phyloP scores from a whole-genome alignment of 73 alveolate genomes.

The Symbiodinium natans region DNA sequence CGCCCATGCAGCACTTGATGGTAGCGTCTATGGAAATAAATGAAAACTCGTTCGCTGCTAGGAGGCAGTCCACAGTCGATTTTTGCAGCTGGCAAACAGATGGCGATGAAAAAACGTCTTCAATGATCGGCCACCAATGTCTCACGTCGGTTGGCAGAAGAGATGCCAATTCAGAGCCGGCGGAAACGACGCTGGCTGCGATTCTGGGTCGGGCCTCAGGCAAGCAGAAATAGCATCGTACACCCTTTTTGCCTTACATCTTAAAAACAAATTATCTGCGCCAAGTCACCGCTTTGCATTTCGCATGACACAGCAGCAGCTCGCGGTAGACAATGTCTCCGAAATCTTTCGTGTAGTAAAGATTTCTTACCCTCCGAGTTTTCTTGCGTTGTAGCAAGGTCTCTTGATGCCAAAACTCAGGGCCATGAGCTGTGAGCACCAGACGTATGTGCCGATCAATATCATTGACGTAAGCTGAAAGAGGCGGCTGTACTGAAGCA shows the following conservation, averaged over 20 bases:
- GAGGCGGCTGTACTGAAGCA: neutral
- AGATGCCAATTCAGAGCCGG: neutral
- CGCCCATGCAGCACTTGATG: neutral
- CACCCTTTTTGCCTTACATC: neutral
- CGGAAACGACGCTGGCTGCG: neutral
- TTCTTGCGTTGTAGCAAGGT: neutral
- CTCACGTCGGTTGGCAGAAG: neutral
- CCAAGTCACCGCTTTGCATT: neutral
- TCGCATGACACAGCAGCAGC: neutral
- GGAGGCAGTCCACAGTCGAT: neutral
- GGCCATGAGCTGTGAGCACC: neutral
- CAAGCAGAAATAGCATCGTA: neutral
- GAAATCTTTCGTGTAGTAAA: neutral
- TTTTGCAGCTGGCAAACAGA: neutral
- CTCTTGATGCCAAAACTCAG: neutral
- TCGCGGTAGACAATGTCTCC: neutral
- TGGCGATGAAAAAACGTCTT: neutral
- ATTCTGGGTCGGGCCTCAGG: neutral
- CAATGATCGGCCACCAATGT: neutral
- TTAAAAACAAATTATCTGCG: neutral
- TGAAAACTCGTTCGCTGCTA: neutral
- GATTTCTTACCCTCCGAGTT: neutral
- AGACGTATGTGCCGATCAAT: neutral
- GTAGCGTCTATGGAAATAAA: neutral
- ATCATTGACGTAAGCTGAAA: neutral